Percentiles rank a stretch among this genome's conserved stretches.
These are phyloP conservation scores for Colletotrichum tropicale DNA, from an alignment of 2,329 filamentous ascomycete genomes.

Conservation along the genomic window DNA sequence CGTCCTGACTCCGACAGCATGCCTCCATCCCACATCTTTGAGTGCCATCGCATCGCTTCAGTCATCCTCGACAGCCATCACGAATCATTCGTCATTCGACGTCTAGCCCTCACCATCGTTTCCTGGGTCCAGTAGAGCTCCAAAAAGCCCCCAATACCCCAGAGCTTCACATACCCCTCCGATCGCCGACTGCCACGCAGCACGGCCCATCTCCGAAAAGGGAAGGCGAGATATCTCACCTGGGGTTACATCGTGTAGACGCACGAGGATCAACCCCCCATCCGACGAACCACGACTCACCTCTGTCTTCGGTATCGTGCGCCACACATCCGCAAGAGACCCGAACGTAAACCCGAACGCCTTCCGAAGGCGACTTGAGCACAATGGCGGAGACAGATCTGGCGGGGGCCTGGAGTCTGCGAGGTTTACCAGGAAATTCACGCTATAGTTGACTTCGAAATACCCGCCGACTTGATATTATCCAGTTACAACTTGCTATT, in stretches of 20 bases:
- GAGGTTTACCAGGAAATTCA: background rate
- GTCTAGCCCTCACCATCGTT: background rate
- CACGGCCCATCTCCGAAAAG: background rate
- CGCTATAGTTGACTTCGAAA: background rate
- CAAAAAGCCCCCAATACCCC: background rate
- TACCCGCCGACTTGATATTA: background rate
- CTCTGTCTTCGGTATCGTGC: background rate
- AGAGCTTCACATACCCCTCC: background rate
- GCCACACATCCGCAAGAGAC: background rate
- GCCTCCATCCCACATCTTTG: background rate
- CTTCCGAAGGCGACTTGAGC: background rate
- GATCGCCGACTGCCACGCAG: background rate
- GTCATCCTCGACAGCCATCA: background rate
- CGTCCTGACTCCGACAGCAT: background rate
- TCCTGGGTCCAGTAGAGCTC: background rate
- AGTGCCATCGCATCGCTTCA: background rate
- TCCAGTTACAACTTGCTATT: background rate
- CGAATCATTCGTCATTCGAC: background rate
- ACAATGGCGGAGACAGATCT: background rate
- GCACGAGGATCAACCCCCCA: background rate
- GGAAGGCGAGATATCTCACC: conserved; percentile 11
- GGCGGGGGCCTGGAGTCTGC: background rate
- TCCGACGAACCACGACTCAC: background rate
- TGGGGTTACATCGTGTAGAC: conserved; percentile 2
- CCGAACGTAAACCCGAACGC: background rate